Evolutionary conservation across 129 eudicot species (phyloP), one percentile per base, ranked within the genome.

Genomic region (Saposhnikovia divaricata): DNA sequence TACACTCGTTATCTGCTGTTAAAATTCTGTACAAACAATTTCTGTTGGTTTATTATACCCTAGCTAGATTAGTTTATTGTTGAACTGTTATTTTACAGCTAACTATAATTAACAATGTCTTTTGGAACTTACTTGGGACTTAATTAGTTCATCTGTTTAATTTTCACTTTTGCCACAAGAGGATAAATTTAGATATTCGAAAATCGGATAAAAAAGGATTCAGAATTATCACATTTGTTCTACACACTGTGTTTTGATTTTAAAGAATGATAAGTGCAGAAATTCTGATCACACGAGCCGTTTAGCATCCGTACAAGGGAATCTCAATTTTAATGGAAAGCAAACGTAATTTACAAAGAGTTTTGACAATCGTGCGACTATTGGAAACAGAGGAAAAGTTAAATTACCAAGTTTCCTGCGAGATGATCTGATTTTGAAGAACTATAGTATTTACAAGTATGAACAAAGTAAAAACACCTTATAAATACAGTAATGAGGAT

Each of bases 1-100:
- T 75, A 80, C 69, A 74, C 75, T 85, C 79, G 85, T 74, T 34
- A 1, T 46, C 78, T 79, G 23, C 76, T 78, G 40, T 79, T 79
- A 79, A 40, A 81, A 42, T 61, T 74, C 15, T 23, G 9, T 61
- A 61, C 16, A 61, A 61, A 61, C 69, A 61, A 61, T 6, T 61
- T n/a, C 5, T 2, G n/a, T n/a, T 25, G 34, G 34, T 61, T 61
- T 21, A 59, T 25, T 74, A 70, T 83, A 72, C 53, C 57, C 28
- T 61, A 16, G 18, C 70, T 77, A 72, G 45, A 63, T 5, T 61
- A 13, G 19, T 77, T 3, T 27, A 51, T 34, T 51, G 15, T 4
- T 7, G 19, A 43, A 50, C 44, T 19, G 40, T 34, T 34, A 34
- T 21, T 15, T 43, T 34, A 31, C 38, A 50, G 34, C 59, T 80